Base-by-base conservation (phyloP, 2,329 filamentous ascomycete species). In the Verticillium nubilum region DNA sequence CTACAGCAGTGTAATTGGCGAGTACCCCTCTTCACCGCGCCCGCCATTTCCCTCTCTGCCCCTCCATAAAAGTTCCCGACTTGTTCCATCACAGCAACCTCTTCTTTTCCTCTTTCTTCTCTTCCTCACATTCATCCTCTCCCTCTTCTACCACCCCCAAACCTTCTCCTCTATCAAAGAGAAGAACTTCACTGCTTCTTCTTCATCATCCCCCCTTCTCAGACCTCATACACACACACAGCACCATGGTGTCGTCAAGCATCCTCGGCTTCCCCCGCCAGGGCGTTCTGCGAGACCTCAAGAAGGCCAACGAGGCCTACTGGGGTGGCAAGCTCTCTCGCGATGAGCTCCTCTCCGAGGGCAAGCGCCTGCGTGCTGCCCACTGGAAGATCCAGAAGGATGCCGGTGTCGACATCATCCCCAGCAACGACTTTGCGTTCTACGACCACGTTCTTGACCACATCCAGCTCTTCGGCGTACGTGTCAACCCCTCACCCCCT, bases 331-430 rank as follows among this genome's bases (percentile, higher is more conserved):
- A 98, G 85, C 84, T 97, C 77, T 93, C 91, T 65, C 91, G 93
- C 74, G 86, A 90, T 65, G 92, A 96, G 64, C 91, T 99, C 69
- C 84, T 98, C 68, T 85, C 87, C 63, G 95, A 98, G 87, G 95
- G 90, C 77, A 98, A 98, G 91, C 88, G 92, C 76, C 91, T 99
- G 63, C 91, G 95, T 83, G 85, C 93, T 68, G 92, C 89, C 73
- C 95, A 99, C 87, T 99, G 95, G 95, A 92, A 97, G 83, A 96
- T 99, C 81, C 95, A 99, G 85, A 94, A 99, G 86, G 88, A 96
- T 80, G 95, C 95, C 67, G 95, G 95, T 74, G 93, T 98, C 78
- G 91, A 97, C 74, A 84, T 95, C 81, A 97, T 99, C 75, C 95
- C 95, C 77, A 96, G 91, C 90, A 99, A 99, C 78, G 95, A 99